Evolutionary conservation across 106 monocot species (phyloP).

Genomic region (Vanilla planifolia): DNA sequence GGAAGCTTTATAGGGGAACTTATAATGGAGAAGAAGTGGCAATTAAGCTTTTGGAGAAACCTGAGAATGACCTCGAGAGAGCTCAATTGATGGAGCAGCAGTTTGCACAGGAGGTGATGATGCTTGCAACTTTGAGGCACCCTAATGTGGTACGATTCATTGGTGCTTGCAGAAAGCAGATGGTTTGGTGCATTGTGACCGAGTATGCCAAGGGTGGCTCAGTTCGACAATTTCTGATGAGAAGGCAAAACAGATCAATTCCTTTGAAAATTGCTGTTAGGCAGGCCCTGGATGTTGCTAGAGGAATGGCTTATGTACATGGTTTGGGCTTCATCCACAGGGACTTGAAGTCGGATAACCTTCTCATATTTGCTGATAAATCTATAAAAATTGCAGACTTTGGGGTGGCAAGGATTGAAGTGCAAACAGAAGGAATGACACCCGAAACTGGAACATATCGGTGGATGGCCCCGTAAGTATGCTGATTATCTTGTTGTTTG

Average conservation of each 20-base stretch:
- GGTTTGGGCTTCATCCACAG: constrained; percentile 55
- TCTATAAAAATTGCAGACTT: constrained; percentile 76
- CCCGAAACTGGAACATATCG: constrained; percentile 74
- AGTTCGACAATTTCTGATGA: constrained; percentile 50
- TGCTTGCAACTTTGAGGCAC: constrained; percentile 62
- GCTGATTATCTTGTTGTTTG: no score
- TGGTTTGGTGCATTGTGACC: constrained; percentile 74
- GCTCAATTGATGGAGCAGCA: constrained; percentile 66
- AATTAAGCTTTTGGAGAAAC: constrained; percentile 55
- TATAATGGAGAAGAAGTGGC: constrained; percentile 68
- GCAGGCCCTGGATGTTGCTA: constrained; percentile 60
- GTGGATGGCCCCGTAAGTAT: constrained; percentile 77
- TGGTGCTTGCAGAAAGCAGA: constrained; percentile 58
- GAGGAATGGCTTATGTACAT: constrained; percentile 68
- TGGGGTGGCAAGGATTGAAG: constrained; percentile 66
- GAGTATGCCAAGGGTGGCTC: constrained; percentile 78
- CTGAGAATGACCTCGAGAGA: constrained; percentile 49
- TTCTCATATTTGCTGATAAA: constrained; percentile 47
- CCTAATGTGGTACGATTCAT: constrained; percentile 53
- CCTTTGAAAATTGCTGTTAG: constrained; percentile 51
- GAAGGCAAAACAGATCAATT: constrained; percentile 47
- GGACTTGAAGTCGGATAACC: constrained; percentile 64
- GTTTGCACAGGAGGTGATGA: constrained; percentile 71
- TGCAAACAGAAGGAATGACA: constrained; percentile 73
- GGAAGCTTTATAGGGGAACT: constrained; percentile 61